Base-by-base conservation (phyloP, 148 eudicot species). In the Selenicereus undatus region DNA sequence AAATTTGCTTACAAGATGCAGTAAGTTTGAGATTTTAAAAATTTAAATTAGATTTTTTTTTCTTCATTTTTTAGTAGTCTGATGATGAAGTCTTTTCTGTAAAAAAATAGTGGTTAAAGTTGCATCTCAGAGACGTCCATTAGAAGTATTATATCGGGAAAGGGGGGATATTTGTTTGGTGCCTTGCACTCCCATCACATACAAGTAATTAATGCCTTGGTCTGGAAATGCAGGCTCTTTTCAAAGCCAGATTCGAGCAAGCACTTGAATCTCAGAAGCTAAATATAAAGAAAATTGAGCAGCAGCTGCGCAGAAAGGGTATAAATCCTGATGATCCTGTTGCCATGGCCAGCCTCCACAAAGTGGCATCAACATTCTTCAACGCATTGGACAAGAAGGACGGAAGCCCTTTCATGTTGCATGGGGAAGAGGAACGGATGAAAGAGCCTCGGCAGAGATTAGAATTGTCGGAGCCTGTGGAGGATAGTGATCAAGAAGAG, bases 171-270 rank as follows among this genome's bases (percentile, higher is more conserved):
- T 39, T 58, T 7, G 29, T 48, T 79, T 36, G 20, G 36, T 45
- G 24, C 32, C 27, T 32, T 60, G 13, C 14, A n/a, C 45, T 35
- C 68, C 26, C 29, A 36, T 22, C 30, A 54, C 4, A 48, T 36
- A 45, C 14, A 24, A 35, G 36, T 80, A 36, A 11, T 20, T 10
- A 54, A 54, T 64, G 50, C 26, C 71, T 76, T 84, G 71, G 43
- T 77, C 62, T 79, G 75, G 48, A 48, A 54, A 43, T 87, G 76
- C 94, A 96, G 99, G 99, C 99, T 64, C 87, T 97, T 81, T 97
- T 97, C 80, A 97, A 97, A 87, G 99, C 99, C 32, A 91, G 99
- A 86, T 97, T 97, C 66, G 99, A 97, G 86, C 99, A 97, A 88
- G 98, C 99, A 58, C 98, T 97, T 76, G 98, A 97, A 65, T 94